phyloP scores from a whole-genome alignment of 768 basidiomycete species.

The Gloeostereum incarnatum region DNA sequence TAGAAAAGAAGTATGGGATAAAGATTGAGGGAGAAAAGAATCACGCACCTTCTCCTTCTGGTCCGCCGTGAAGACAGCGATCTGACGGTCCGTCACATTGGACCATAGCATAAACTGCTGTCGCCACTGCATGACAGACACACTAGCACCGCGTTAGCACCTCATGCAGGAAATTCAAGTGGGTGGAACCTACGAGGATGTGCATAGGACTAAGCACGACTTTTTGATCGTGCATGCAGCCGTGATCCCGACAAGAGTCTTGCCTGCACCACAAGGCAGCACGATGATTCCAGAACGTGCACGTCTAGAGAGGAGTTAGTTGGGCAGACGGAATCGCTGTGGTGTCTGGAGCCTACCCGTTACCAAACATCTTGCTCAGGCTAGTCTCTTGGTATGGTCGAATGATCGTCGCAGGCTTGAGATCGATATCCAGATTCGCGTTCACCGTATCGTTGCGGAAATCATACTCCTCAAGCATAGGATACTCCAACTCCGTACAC shows the following conservation, averaged over 20 bases:
- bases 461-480: slow-evolving; percentile 98
- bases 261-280: slow-evolving; percentile 95
- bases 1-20: slow-evolving; percentile 19
- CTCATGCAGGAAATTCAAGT: neutral
- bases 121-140: slow-evolving; percentile 98
- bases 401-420: slow-evolving; percentile 96
- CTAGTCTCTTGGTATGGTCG: slow-evolving; percentile 98
- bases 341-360: slow-evolving; percentile 50
- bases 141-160: slow-evolving; percentile 28
- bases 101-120: slow-evolving; percentile 99
- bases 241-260: slow-evolving; percentile 98
- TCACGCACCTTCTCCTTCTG: slow-evolving; percentile 84
- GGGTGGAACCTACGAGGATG: slow-evolving; percentile 75
- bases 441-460: slow-evolving; percentile 97
- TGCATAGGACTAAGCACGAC: slow-evolving; percentile 94
- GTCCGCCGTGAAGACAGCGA: slow-evolving; percentile 95
- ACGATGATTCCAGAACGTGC: slow-evolving; percentile 98
- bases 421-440: slow-evolving; percentile 94
- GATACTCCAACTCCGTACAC: slow-evolving; percentile 94
- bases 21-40: neutral
- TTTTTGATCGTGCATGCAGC: slow-evolving; percentile 99
- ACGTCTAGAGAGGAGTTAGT: slow-evolving; percentile 44
- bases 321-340: slow-evolving; percentile 5
- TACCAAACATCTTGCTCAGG: slow-evolving; percentile 99
- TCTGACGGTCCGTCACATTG: slow-evolving; percentile 93